Evolutionary conservation across 2,329 filamentous ascomycete genomes (phyloP), one percentile per base, ranked within the genome.

Genomic region (Coniochaeta sp.): DNA sequence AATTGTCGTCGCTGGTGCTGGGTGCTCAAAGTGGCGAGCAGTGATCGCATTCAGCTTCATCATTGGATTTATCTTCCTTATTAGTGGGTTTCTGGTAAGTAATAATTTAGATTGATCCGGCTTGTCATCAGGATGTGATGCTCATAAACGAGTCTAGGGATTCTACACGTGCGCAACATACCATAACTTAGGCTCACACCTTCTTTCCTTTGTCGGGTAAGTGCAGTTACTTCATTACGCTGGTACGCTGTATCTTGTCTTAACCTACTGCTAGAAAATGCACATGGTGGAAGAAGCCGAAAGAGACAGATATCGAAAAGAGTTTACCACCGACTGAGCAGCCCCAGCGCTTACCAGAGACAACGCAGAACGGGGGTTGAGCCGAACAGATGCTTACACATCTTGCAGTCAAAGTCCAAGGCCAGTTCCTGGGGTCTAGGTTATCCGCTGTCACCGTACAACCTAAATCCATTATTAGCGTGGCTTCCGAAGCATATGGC

Each of bases 21-120:
- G 33, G 16, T 60, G 58, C 58, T 56, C 50, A 33, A 52, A 12
- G 38, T 60, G 58, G 58, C 56, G 50, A 28, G 50, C 44, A 17
- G 58, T 60, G 26, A 50, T 60, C 47, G 58, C 50, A 3, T 60
- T 60, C 44, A 57, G 50, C 50, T 60, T 60, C 50, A 60, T 57
- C 12, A 54, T 60, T 19, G 58, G 50, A 16, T 60, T 60, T 47
- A 44, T 40, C n/a, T 60, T 52, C 50, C 36, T 60, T 19, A 14
- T 56, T 6, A 60, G 58, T 28, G 58, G 19, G 43, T 60, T 60
- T 26, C 36, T 60, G 34, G 58, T 60, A 40, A 43, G 58, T 22
- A n/a, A n/a, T 17, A 8, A 12, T n/a, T 9, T 17, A 60, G 12
- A 34, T 50, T 38, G 34, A 16, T 28, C 8, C 22, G 28, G 24